phyloP scores from a whole-genome alignment of 805 yeast genomes.

The Myxozyma nipponensis region DNA sequence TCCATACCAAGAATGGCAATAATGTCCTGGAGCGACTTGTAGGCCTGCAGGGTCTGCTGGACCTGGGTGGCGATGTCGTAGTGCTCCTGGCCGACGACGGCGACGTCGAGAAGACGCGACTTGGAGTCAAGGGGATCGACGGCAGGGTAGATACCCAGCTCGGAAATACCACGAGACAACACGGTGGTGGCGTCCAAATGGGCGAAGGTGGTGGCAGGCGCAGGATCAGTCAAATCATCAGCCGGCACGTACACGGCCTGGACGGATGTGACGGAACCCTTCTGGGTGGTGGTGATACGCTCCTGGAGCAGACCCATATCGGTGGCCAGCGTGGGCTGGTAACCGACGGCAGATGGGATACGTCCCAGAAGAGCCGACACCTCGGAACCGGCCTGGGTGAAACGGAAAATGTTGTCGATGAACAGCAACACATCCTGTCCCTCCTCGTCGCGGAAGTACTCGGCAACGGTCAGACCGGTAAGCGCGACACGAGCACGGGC shows the following conservation, averaged over 20 bases:
- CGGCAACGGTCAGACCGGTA: constrained; percentile 99
- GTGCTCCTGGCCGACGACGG: constrained; percentile 99
- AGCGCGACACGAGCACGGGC: constrained; percentile 99
- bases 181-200: constrained; percentile 99
- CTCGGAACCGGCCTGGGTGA: constrained; percentile 99
- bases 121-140: constrained; percentile 99
- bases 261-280: constrained; percentile 99
- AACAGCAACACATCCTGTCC: constrained; percentile 99
- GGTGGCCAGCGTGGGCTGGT: constrained; percentile 99
- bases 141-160: constrained; percentile 99
- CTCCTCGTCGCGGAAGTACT: constrained; percentile 99
- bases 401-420: constrained; percentile 99
- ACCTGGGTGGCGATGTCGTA: constrained; percentile 91
- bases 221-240: constrained; percentile 99
- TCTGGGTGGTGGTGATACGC: constrained; percentile 98
- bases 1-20: constrained; percentile 99
- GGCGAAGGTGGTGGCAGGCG: constrained; percentile 98
- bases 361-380: constrained; percentile 99
- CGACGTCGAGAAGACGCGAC: constrained; percentile 95
- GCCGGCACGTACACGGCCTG: constrained; percentile 99
- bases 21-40: constrained; percentile 99
- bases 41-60: constrained; percentile 98
- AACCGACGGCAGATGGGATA: constrained; percentile 99
- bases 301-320: constrained; percentile 99
- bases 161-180: constrained; percentile 99